Base-by-base conservation (phyloP, 140 eudicot species). In the Erigeron philadelphicus region DNA sequence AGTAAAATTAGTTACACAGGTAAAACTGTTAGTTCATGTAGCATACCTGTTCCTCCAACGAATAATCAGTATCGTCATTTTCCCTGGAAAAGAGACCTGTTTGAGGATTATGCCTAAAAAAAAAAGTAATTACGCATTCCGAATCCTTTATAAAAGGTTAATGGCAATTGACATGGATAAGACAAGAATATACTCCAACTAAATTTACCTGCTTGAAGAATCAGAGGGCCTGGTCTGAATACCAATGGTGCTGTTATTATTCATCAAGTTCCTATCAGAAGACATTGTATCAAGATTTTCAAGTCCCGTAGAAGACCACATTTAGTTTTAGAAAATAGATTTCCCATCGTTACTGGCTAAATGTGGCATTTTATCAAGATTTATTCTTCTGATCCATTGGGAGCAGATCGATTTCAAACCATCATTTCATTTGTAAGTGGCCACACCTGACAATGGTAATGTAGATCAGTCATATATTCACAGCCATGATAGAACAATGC, bases 1-100 rank as follows among this genome's bases (percentile, higher is more conserved):
- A 11, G 11, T 8, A 57, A 11, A 10, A 64, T 21, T 59, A 52
- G 74, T 55, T 35, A 53, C 54, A 25, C 70, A 65, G 6, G 47
- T 50, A 61, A 49, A 77, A 55, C 64, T 13, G 55, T 61, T 9
- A 11, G 17, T 31, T 49, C 49, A 48, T 17, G 59, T 79, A 78
- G 86, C 78, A 65, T 80, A 67, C 72, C 81, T 88, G 88, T 80
- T 73, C 86, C 57, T 82, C 98, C 15, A 55, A 75, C 74, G 80
- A 70, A 71, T 83, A 68, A 62, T 75, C 42, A 41, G 73, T 42
- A 61, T 76, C 75, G 64, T 87, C 88, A 69, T 82, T 83, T 76
- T 76, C 90, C 66, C 72, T 61, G 42, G 95, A 53, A 75, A 75
- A 61, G 40, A 86, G 72, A 75, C 81, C 72, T 62, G 84, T 73